These are phyloP conservation scores for Solanum dulcamara DNA, from an alignment of 257 asterid genomes.

Conservation along the genomic window DNA sequence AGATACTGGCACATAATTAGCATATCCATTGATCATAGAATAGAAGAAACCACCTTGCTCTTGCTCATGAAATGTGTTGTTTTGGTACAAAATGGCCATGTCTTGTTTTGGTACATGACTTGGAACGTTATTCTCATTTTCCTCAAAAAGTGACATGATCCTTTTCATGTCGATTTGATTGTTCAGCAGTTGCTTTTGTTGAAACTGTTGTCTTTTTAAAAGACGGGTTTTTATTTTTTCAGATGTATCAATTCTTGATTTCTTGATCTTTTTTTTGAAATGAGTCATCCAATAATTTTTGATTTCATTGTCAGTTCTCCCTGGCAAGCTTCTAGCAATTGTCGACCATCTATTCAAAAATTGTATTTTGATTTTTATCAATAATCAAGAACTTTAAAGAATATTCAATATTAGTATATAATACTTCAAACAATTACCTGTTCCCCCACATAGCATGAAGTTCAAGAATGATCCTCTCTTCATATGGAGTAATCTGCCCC, in stretches of 20 bases:
- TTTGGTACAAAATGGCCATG: background rate
- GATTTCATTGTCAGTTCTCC: conserved; percentile 51
- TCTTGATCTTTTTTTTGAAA: conserved; percentile 22
- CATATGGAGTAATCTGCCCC: conserved; percentile 40
- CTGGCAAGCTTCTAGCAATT: conserved; percentile 42
- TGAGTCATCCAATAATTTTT: conserved; percentile 52
- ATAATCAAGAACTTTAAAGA: background rate
- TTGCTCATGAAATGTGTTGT: background rate
- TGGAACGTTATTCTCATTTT: background rate
- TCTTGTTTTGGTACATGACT: background rate
- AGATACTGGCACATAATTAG: background rate
- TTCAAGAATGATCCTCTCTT: conserved; percentile 39
- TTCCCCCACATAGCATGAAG: conserved; percentile 56
- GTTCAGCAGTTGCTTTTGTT: background rate
- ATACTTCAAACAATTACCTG: conserved; percentile 17
- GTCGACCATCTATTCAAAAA: conserved; percentile 35
- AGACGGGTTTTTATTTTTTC: background rate
- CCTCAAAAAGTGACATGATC: background rate
- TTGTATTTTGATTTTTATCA: background rate
- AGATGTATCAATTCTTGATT: background rate
- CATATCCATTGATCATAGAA: background rate
- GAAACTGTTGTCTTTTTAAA: background rate
- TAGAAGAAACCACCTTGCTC: background rate
- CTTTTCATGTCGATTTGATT: background rate
- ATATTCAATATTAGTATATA: background rate